Percentiles rank a stretch among this genome's conserved stretches.
phyloP scores from a whole-genome alignment of 1,284 basidiomycete species.

The Tylopilus orsonianus region DNA sequence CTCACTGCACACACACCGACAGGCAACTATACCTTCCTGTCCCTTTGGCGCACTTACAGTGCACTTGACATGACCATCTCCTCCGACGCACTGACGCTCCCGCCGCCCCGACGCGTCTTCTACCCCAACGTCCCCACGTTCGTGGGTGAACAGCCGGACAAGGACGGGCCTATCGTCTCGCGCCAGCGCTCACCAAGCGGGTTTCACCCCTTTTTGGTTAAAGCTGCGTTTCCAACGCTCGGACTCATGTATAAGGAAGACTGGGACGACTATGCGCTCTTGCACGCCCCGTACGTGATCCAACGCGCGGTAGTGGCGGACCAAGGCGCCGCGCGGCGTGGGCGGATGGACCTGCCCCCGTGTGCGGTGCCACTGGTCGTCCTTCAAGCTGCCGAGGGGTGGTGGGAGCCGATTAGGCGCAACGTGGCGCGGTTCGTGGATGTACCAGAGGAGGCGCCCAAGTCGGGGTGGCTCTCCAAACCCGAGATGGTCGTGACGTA shows the following conservation, averaged over 20 bases:
- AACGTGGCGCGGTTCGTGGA: slow-evolving; percentile 55
- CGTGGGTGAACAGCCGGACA: slow-evolving; percentile 49
- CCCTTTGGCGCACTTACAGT: slow-evolving; percentile 78
- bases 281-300: slow-evolving; percentile 68
- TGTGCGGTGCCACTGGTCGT: slow-evolving; percentile 63
- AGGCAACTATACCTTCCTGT: slow-evolving; percentile 75
- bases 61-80: slow-evolving; percentile 60
- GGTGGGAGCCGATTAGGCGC: slow-evolving; percentile 73
- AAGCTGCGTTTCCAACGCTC: slow-evolving; percentile 73
- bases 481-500: slow-evolving; percentile 67
- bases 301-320: slow-evolving; percentile 79
- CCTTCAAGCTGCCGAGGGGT: slow-evolving; percentile 53
- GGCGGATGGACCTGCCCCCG: slow-evolving; percentile 34
- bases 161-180: slow-evolving; percentile 43
- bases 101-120: slow-evolving; percentile 69
- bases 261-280: slow-evolving; percentile 70
- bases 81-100: slow-evolving; percentile 51
- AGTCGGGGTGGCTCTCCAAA: slow-evolving; percentile 27
- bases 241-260: slow-evolving; percentile 69
- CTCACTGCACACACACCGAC: slow-evolving; percentile 8
- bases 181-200: slow-evolving; percentile 53
- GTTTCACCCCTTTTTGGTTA: slow-evolving; percentile 60
- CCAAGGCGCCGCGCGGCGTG: slow-evolving; percentile 58
- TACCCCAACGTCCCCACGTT: slow-evolving; percentile 67
- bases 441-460: slow-evolving; percentile 31